These are phyloP conservation scores for Cyberlindnera euphorbiae DNA, from an alignment of 805 yeast species.

Conservation along the genomic window DNA sequence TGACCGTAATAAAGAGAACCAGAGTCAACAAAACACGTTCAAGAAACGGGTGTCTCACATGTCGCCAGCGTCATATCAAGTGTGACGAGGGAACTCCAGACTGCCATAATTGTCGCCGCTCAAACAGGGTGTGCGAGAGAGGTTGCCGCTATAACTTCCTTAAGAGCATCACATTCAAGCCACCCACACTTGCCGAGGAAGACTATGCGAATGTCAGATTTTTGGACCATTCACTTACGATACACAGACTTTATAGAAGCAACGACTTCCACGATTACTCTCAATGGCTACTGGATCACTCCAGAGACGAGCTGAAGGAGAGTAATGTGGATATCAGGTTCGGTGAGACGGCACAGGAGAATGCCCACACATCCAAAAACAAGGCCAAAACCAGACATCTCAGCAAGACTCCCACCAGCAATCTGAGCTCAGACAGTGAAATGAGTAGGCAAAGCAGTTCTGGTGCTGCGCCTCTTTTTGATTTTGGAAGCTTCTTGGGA, in stretches of 20 bases:
- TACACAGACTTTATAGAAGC: constrained; percentile 15
- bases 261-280: constrained; percentile 19
- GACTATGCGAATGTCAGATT: constrained; percentile 5
- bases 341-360: constrained; percentile 2
- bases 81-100: constrained; percentile 56
- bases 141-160: constrained; percentile 44
- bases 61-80: constrained; percentile 56
- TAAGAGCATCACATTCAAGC: constrained; percentile 22
- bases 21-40: constrained; percentile 19
- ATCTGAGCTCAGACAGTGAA: no score
- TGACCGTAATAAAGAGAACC: constrained; percentile 1
- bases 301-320: constrained; percentile 13
- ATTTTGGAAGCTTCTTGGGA: constrained; percentile 5
- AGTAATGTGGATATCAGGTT: constrained; percentile 20
- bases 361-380: constrained; percentile 1
- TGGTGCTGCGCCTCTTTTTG: constrained; percentile 5
- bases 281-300: constrained; percentile 15
- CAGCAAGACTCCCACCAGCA: constrained; percentile 2
- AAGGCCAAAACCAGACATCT: not conserved
- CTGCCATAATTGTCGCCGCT: constrained; percentile 47
- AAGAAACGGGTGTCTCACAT: constrained; percentile 49
- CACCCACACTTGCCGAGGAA: constrained; percentile 2
- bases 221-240: constrained; percentile 20
- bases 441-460: constrained; percentile 5
- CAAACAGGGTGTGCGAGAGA: constrained; percentile 42